phyloP scores from a whole-genome alignment of 352 stramenopile genomes.

The Stephanocyclus meneghinianus region DNA sequence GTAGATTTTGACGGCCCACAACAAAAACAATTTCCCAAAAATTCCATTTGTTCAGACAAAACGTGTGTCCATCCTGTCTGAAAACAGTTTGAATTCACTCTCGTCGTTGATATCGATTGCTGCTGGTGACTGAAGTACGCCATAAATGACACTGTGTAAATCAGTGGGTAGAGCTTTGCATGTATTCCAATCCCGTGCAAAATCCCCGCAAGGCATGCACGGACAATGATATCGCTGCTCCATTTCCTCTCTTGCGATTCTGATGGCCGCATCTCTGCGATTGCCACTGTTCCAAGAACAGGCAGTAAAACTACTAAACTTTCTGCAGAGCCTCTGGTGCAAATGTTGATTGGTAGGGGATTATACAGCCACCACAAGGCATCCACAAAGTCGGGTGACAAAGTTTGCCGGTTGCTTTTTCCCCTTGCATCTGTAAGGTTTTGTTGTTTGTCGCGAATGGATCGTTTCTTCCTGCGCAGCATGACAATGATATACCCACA shows the following conservation, averaged over 20 bases:
- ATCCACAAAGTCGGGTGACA: conserved; percentile 55
- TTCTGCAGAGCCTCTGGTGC: conserved; percentile 96
- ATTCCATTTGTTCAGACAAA: conserved; percentile 32
- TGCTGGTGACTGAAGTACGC: conserved; percentile 54
- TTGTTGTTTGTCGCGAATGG: background rate
- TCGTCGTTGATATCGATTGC: conserved; percentile 5
- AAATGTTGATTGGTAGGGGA: conserved; percentile 98
- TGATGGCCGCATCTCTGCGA: conserved; percentile 40
- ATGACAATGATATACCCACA: conserved; percentile 89
- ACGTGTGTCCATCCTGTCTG: conserved; percentile 32
- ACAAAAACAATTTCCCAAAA: conserved; percentile 20
- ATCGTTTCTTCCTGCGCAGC: conserved; percentile 64
- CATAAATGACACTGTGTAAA: conserved; percentile 89
- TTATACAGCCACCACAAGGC: conserved; percentile 95
- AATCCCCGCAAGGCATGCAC: conserved; percentile 69
- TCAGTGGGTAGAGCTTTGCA: conserved; percentile 98
- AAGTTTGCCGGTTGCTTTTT: background rate
- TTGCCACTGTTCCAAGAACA: conserved; percentile 79
- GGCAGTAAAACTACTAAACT: conserved; percentile 93
- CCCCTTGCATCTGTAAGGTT: background rate
- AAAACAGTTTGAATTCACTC: background rate
- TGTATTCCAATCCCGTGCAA: conserved; percentile 94
- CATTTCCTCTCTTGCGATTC: conserved; percentile 1
- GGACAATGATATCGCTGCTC: conserved; percentile 12
- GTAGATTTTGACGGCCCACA: conserved; percentile 14